Base-by-base conservation (phyloP, 176 grass and related monocot genomes). In the Puya raimondii region DNA sequence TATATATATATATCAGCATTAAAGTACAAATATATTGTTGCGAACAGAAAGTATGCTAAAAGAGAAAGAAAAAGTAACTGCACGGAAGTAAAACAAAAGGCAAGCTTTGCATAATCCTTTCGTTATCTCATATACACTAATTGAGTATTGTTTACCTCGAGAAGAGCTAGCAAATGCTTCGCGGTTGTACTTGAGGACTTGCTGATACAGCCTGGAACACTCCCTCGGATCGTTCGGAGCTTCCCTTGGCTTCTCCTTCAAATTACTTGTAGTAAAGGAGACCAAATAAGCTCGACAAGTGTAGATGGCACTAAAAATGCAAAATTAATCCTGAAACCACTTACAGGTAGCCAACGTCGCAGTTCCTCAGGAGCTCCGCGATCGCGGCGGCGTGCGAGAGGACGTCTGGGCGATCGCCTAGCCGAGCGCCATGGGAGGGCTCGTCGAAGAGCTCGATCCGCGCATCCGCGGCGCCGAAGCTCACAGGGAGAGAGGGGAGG, bases 181-280 rank as follows among this genome's bases (percentile, higher is more conserved):
- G 49, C 87, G 87, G 69, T 93, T 91, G 49, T 91, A 78, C 80
- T 84, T 91, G 63, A 91, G 85, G 65, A 99, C 94, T 76, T 99
- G 89, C 65, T 68, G 86, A 80, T 86, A 93, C 23, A 99, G 84
- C 89, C 80, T 87, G 14, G 94, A 99, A 80, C 81, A 74, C 49
- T 84, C 70, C 67, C 14, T 72, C 64, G 70, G 82, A 51, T 88
- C 87, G 51, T 63, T 71, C 68, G 25, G 58, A 27, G 69, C 20
- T 11, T 76, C 69, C 65, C 72, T 78, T 58, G 72, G 81, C 64
- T 84, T 84, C 15, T 78, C 87, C 63, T 86, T 84, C n/a, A 86
- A 81, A 79, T 90, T 91, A 64, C 83, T 84, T 12, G 68, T 17
- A 71, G 12, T 21, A 71, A 71, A 9, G 22, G 10, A 53, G 33